Evolutionary conservation across 2,329 filamentous ascomycete genomes (phyloP).

Genomic region (Aspergillus melleus): DNA sequence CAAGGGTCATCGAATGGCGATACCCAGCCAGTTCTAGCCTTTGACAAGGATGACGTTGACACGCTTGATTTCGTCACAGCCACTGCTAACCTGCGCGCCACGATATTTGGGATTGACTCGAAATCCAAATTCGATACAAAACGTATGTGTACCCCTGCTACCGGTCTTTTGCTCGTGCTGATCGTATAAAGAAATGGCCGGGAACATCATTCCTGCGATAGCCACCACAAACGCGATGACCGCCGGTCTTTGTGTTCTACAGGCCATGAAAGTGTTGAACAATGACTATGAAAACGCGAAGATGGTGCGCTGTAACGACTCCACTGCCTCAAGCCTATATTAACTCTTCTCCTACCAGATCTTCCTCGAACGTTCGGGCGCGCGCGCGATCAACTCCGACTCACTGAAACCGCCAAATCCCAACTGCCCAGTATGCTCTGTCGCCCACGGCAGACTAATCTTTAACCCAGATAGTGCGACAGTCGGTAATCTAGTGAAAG

Average conservation of each 20-base stretch:
- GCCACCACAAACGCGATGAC: conserved; percentile 98
- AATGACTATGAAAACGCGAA: conserved; percentile 69
- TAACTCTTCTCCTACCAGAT: conserved; percentile 50
- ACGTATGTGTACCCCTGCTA: conserved; percentile 43
- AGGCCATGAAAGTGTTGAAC: conserved; percentile 86
- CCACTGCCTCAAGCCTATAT: conserved; percentile 7
- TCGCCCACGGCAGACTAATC: conserved; percentile 65
- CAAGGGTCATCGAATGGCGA: conserved; percentile 52
- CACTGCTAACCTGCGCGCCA: conserved; percentile 83
- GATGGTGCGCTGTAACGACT: conserved; percentile 56
- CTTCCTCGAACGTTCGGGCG: conserved; percentile 70
- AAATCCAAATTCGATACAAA: conserved; percentile 97
- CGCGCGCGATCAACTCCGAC: conserved; percentile 60
- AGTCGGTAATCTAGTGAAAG: conserved; percentile 75
- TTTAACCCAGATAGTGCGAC: conserved; percentile 73
- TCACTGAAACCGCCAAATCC: conserved; percentile 67
- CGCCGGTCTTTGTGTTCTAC: conserved; percentile 84
- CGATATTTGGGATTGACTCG: conserved; percentile 81
- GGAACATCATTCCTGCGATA: conserved; percentile 98
- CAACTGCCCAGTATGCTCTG: conserved; percentile 79
- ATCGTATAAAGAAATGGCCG: conserved; percentile 74
- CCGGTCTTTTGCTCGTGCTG: conserved; percentile 4
- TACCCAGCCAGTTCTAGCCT: conserved; percentile 65
- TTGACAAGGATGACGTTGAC: conserved; percentile 96
- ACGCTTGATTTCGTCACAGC: conserved; percentile 93